phyloP scores from a whole-genome alignment of 768 basidiomycete genomes.

The Auricularia heimuer region DNA sequence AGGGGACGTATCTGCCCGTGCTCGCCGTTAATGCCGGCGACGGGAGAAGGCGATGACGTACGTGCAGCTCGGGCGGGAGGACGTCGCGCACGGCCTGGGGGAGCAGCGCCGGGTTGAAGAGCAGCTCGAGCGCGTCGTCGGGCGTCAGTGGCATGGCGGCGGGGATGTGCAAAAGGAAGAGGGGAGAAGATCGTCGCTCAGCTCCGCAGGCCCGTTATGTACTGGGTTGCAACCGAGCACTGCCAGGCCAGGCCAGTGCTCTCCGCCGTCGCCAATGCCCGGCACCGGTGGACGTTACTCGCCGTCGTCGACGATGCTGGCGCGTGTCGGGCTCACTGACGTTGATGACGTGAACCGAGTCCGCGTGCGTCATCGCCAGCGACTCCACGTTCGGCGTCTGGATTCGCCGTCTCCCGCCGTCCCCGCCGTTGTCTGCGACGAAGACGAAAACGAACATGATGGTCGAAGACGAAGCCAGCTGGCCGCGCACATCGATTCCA shows the following conservation, averaged over 20 bases:
- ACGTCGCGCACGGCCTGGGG: conserved; percentile 48
- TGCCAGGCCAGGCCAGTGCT: not conserved
- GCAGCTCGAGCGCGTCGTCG: conserved; percentile 60
- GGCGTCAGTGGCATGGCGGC: conserved; percentile 41
- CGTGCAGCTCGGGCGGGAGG: conserved; percentile 59
- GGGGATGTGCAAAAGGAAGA: not conserved
- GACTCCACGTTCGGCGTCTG: too few relatives aligned
- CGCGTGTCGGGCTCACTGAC: too few relatives aligned
- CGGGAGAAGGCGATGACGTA: conserved; percentile 25
- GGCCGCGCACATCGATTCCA: too few relatives aligned
- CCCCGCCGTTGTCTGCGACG: not conserved
- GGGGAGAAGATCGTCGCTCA: not conserved
- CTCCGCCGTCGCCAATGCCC: not conserved
- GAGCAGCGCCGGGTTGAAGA: conserved; percentile 67
- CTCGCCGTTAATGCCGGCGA: too few relatives aligned
- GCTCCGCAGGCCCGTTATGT: too few relatives aligned
- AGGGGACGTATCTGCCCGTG: conserved; percentile 50
- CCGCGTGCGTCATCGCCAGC: too few relatives aligned
- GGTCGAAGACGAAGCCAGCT: not conserved
- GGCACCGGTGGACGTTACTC: too few relatives aligned
- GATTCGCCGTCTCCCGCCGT: too few relatives aligned
- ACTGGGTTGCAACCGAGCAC: too few relatives aligned
- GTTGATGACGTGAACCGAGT: not conserved
- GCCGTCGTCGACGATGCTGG: too few relatives aligned
- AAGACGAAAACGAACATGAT: not conserved